A percentile compares a stretch with the other conserved stretches of the same genome.
Conservation (phyloP, 345 rosid genomes). For the Eucalyptus grandis region DNA sequence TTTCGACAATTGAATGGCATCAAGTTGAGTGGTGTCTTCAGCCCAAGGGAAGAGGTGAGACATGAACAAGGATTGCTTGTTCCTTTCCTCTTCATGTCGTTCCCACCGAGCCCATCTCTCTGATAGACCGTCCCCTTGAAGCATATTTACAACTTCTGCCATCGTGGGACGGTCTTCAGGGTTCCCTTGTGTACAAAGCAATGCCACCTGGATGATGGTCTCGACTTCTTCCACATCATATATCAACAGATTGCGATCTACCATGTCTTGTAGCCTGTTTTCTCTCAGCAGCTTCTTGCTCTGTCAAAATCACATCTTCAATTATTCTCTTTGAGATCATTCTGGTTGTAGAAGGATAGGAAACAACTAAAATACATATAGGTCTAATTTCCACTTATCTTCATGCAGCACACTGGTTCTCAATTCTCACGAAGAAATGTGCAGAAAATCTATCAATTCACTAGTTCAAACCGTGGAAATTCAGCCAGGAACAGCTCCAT, state of each 20-base stretch:
- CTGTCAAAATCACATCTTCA: conserved; percentile 13
- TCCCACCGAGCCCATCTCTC: conserved; percentile 82
- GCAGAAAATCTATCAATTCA: not conserved
- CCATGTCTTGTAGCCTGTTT: conserved; percentile 60
- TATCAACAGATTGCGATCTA: conserved; percentile 40
- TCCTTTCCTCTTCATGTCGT: conserved; percentile 53
- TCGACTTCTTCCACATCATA: conserved; percentile 59
- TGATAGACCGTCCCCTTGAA: conserved; percentile 49
- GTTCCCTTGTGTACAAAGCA: conserved; percentile 72
- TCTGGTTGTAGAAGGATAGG: not conserved
- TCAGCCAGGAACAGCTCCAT: not conserved
- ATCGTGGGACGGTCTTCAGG: conserved; percentile 72
- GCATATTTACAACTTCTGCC: conserved; percentile 72
- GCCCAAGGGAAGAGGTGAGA: conserved; percentile 53
- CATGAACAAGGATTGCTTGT: conserved; percentile 31
- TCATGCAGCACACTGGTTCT: not conserved
- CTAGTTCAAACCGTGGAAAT: not conserved
- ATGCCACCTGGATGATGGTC: conserved; percentile 62
- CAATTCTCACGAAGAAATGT: not conserved
- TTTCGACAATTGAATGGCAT: conserved; percentile 67
- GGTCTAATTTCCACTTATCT: not conserved
- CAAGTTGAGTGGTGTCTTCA: conserved; percentile 61
- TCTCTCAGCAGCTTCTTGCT: conserved; percentile 64
- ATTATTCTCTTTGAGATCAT: not conserved
- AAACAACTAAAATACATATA: not conserved